phyloP scores from a whole-genome alignment of 139 green algal genomes.

The Desmodesmus armatus region DNA sequence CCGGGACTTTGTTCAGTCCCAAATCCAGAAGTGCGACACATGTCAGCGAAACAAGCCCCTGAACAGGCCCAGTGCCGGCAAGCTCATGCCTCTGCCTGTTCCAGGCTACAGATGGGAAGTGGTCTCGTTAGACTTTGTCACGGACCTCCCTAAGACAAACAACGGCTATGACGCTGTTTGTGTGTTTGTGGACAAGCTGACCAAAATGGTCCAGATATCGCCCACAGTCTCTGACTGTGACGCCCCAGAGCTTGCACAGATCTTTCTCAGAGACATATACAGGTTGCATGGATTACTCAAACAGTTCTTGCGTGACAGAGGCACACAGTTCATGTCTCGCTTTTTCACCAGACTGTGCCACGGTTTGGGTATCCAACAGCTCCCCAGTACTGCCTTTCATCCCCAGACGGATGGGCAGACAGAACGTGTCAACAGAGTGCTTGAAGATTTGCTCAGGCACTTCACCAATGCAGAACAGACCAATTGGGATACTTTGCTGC shows the following conservation, averaged over 20 bases:
- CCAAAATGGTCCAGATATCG: conserved; percentile 44
- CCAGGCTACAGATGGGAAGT: conserved; percentile 39
- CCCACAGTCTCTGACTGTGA: conserved; percentile 17
- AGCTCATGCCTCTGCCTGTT: conserved; percentile 46
- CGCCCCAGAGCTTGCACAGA: conserved; percentile 1
- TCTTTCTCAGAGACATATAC: conserved; percentile 48
- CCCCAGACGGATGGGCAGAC: conserved; percentile 40
- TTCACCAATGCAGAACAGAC: background rate
- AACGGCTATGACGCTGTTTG: background rate
- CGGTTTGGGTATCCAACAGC: conserved; percentile 1
- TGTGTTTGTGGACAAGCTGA: background rate
- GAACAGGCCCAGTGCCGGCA: background rate
- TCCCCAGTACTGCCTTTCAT: conserved; percentile 43
- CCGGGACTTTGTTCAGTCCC: background rate
- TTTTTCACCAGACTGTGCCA: conserved; percentile 48
- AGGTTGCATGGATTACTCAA: conserved; percentile 41
- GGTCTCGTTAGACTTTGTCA: conserved; percentile 51
- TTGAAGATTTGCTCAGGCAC: background rate
- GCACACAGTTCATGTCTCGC: conserved; percentile 29
- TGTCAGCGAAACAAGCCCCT: conserved; percentile 55
- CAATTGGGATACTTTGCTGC: conserved; percentile 31
- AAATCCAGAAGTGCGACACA: conserved; percentile 37
- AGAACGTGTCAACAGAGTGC: conserved; percentile 6
- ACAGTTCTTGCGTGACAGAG: conserved; percentile 51
- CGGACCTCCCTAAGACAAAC: conserved; percentile 16